A percentile compares a stretch with the other conserved stretches of the same genome.
Evolutionary conservation across 768 basidiomycete species (phyloP).

Genomic region (Panaeolus cyanescens): DNA sequence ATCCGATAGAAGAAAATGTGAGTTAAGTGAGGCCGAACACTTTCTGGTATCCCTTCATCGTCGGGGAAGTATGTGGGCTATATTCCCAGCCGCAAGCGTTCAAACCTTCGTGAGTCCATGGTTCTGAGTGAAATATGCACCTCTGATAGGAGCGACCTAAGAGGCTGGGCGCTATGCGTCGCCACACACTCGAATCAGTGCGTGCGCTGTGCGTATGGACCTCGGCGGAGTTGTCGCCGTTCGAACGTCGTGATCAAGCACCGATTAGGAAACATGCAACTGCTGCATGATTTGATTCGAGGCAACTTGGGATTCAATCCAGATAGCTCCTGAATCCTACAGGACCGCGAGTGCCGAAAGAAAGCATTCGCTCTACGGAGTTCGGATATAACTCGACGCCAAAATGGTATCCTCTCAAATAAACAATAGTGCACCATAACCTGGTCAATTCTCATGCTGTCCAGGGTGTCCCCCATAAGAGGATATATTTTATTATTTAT

Average conservation of each 20-base stretch:
- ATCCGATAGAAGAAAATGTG: background rate
- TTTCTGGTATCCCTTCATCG: no score
- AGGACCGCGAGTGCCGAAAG: background rate
- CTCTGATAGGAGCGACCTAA: background rate
- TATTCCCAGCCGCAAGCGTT: no score
- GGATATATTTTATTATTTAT: constrained; percentile 1
- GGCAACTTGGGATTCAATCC: background rate
- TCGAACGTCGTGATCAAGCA: background rate
- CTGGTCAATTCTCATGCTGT: background rate
- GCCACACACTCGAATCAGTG: background rate
- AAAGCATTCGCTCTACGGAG: background rate
- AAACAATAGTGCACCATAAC: background rate
- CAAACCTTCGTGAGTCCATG: no score
- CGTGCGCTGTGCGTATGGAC: background rate
- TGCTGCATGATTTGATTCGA: background rate
- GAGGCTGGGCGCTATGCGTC: background rate
- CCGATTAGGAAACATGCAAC: background rate
- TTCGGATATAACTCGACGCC: background rate
- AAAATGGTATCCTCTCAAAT: background rate
- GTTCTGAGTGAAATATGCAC: no score
- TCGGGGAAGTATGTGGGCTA: no score
- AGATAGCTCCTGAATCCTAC: background rate
- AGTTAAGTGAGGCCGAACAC: background rate
- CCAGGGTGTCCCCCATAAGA: background rate
- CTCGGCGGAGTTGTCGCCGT: background rate